Base-by-base conservation (phyloP, 257 asterid species). In the Thymus quinquecostatus region DNA sequence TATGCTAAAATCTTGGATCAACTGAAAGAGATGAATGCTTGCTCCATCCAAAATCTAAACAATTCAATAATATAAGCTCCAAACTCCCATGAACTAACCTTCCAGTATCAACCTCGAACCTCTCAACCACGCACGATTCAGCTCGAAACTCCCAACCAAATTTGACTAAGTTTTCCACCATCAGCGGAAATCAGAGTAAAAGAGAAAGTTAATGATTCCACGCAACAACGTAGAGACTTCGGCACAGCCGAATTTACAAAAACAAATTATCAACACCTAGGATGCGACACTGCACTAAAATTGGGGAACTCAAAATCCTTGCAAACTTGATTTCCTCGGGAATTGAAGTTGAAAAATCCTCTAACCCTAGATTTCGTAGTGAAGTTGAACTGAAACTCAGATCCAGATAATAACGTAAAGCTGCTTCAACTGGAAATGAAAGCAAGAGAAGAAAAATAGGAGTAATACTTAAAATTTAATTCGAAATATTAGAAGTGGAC, bases 341-440 rank as follows among this genome's bases (percentile, higher is more conserved):
- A 54, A 66, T 11, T 21, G 74, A 69, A 66, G 65, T 1, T 57
- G 1, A 66, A 54, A 75, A 14, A 75, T 36, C 69, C 74, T 77
- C 13, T 77, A 77, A 81, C 79, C 83, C 91, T 72, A 77, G 80
- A 69, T 69, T 70, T 71, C 48, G 80, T 40, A 49, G 76, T 33
- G 66, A 32, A 66, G 53, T 59, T 65, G 55, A 57, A 43, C 54
- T 28, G 68, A 28, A 81, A 83, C 85, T 82, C 93, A 80, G 86
- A 87, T 85, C 89, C 83, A 80, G 81, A 82, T 85, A 64, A 38
- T 11, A 71, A 59, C 28, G 47, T 33, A 74, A 44, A 70, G 60
- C 68, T 73, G 1, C 48, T 29, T 29, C 57, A 58, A 6, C 34
- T 47, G 12, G 47, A 54, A 34, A 32, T 34, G 74, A 36, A 55